Evolutionary conservation across 2,329 filamentous ascomycete species (phyloP).

Genomic region (Pochonia chlamydosporia): DNA sequence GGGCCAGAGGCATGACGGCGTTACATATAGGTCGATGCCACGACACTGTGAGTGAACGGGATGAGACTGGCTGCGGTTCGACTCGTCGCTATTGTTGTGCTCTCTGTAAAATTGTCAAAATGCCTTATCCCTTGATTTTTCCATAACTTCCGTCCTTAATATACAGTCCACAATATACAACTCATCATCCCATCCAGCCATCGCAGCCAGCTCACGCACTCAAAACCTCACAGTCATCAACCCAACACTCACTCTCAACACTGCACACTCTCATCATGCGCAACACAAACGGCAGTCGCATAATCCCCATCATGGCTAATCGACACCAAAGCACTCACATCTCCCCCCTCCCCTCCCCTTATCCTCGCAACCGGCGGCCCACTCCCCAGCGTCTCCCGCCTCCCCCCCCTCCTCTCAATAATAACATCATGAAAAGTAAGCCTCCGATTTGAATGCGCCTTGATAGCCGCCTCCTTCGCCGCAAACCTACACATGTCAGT

Average conservation of each 20-base stretch:
- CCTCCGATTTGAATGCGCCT: conserved; percentile 57
- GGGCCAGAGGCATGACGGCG: too few relatives aligned
- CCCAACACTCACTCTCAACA: background rate
- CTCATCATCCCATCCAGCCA: too few relatives aligned
- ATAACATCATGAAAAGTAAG: conserved; percentile 58
- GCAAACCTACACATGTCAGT: conserved; percentile 47
- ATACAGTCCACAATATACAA: too few relatives aligned
- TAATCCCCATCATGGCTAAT: conserved; percentile 88
- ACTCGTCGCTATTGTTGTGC: too few relatives aligned
- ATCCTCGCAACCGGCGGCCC: conserved; percentile 41
- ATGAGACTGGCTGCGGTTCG: too few relatives aligned
- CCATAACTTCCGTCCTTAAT: too few relatives aligned
- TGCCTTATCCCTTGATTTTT: too few relatives aligned
- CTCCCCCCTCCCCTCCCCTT: conserved; percentile 20
- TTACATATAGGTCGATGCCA: too few relatives aligned
- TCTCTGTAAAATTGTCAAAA: too few relatives aligned
- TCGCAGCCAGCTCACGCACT: too few relatives aligned
- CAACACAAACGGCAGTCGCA: conserved; percentile 64
- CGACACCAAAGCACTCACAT: conserved; percentile 61
- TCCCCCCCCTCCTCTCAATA: conserved; percentile 28
- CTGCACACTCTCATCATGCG: conserved; percentile 18
- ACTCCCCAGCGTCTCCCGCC: conserved; percentile 23
- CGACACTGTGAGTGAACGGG: too few relatives aligned
- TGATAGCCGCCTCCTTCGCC: conserved; percentile 70
- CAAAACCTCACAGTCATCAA: background rate